Percentiles rank a stretch among this genome's conserved stretches.
These are phyloP conservation scores for Friedmanniomyces simplex DNA, from an alignment of 495 filamentous ascomycete species.

Conservation along the genomic window DNA sequence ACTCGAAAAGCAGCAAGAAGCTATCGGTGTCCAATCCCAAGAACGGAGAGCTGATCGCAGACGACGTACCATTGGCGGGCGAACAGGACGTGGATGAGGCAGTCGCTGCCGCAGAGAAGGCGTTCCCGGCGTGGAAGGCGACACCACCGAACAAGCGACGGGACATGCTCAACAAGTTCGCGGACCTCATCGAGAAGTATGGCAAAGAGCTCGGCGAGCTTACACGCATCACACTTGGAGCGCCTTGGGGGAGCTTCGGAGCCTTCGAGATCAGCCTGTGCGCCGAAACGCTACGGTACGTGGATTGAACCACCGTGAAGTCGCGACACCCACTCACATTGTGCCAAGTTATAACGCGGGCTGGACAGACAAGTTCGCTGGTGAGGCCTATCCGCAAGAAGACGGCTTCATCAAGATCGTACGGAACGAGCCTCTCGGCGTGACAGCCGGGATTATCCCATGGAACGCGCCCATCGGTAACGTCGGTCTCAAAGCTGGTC, in stretches of 20 bases:
- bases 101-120: slow-evolving; percentile 28
- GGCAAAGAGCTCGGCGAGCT: slow-evolving; percentile 10
- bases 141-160: slow-evolving; percentile 17
- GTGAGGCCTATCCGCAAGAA: slow-evolving; percentile 15
- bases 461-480: slow-evolving; percentile 26
- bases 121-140: slow-evolving; percentile 24
- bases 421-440: slow-evolving; percentile 28
- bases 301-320: not conserved
- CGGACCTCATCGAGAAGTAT: slow-evolving; percentile 32
- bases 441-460: slow-evolving; percentile 26
- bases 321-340: not conserved
- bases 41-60: slow-evolving; percentile 31
- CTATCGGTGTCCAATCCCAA: slow-evolving; percentile 33
- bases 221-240: slow-evolving; percentile 10
- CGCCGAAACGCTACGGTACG: slow-evolving; percentile 4
- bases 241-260: slow-evolving; percentile 8
- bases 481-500: slow-evolving; percentile 23
- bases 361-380: slow-evolving; percentile 15
- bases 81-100: slow-evolving; percentile 31
- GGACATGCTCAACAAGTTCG: slow-evolving; percentile 31
- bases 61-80: slow-evolving; percentile 26
- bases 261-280: slow-evolving; percentile 10
- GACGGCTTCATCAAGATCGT: slow-evolving; percentile 28
- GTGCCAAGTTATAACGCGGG: slow-evolving; percentile 13
- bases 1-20: slow-evolving; percentile 32